Conservation (phyloP, 169 alveolate genomes). For the Cryptosporidium felis region DNA sequence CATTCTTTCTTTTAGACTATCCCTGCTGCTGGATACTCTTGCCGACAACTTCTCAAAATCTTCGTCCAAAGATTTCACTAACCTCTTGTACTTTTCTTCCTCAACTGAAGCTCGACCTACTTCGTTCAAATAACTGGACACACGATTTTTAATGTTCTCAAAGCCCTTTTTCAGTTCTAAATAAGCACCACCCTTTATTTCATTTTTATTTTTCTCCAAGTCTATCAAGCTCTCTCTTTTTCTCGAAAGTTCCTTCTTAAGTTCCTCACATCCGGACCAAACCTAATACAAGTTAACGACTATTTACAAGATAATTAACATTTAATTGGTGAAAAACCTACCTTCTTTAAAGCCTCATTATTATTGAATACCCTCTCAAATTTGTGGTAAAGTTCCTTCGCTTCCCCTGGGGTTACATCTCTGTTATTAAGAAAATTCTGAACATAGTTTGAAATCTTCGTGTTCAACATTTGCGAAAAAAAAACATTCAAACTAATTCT, state of each 20-base stretch:
- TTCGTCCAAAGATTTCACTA: neutral
- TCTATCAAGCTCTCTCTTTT: neutral
- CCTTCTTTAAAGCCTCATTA: constrained; percentile 56
- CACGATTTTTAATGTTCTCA: neutral
- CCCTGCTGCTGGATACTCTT: neutral
- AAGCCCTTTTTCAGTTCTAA: neutral
- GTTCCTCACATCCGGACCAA: neutral
- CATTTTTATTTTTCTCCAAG: neutral
- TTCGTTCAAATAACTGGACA: constrained; percentile 3
- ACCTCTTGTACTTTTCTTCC: neutral
- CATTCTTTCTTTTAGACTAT: neutral
- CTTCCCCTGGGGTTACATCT: constrained; percentile 37
- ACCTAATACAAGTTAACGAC: neutral
- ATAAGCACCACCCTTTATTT: neutral
- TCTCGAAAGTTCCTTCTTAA: neutral
- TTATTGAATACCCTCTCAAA: constrained; percentile 23
- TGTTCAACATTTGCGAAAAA: constrained; percentile 12
- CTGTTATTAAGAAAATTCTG: constrained; percentile 14
- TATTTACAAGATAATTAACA: neutral
- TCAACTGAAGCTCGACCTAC: neutral
- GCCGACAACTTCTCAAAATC: neutral
- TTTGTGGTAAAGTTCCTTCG: constrained; percentile 34
- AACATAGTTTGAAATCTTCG: constrained; percentile 40
- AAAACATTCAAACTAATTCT: neutral
- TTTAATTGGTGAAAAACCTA: neutral